Conservation (phyloP, 2,329 filamentous ascomycete genomes). For the Neopestalotiopsis sp. region DNA sequence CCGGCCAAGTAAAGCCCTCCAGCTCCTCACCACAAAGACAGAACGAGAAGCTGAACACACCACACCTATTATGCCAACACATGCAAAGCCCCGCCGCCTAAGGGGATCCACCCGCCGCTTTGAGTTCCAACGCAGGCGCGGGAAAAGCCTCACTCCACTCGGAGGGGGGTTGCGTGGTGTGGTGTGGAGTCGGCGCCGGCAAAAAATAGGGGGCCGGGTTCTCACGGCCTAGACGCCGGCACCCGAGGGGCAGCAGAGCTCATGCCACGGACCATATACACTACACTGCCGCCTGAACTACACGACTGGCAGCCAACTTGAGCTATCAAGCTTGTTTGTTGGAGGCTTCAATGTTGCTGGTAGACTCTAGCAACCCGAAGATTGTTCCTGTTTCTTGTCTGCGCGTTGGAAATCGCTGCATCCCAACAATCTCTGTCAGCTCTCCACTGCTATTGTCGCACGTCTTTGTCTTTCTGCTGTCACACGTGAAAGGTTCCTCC, state of each 20-base stretch:
- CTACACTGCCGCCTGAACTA: neutral
- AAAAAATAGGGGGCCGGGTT: constrained; percentile 9
- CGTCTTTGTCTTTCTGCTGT: neutral
- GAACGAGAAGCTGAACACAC: too few species aligned
- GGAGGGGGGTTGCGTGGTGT: neutral
- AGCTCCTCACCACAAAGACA: neutral
- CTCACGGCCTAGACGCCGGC: constrained; percentile 9
- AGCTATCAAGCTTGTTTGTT: too few species aligned
- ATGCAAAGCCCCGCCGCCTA: neutral
- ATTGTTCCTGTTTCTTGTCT: neutral
- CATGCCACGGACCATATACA: neutral
- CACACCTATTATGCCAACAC: too few species aligned
- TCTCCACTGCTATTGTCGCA: neutral
- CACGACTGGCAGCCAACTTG: neutral
- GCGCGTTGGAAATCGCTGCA: neutral
- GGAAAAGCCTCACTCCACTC: constrained; percentile 12
- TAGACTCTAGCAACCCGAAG: neutral
- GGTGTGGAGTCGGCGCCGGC: constrained; percentile 11
- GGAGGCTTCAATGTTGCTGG: neutral
- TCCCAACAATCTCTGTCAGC: neutral
- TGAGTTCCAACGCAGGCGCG: neutral
- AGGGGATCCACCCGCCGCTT: constrained; percentile 4
- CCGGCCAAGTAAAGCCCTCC: neutral
- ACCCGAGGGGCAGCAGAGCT: neutral
- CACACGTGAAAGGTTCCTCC: neutral